phyloP scores from a whole-genome alignment of 345 rosid species.

The Lepidium aucheri region DNA sequence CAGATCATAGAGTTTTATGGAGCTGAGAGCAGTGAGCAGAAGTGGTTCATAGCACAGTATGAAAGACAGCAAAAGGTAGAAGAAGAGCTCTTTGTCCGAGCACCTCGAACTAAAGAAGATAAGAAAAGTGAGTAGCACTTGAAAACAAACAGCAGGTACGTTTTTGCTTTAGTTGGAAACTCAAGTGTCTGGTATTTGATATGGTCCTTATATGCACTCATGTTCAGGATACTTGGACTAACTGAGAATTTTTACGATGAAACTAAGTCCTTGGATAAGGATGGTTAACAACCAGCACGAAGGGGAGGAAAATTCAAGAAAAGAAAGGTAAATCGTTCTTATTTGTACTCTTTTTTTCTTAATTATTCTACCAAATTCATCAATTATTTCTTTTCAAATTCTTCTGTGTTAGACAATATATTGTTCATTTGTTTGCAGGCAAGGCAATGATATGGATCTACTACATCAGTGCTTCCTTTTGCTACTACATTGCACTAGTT shows the following conservation, averaged over 20 bases:
- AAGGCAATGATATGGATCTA: constrained; percentile 14
- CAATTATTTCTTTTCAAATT: background rate
- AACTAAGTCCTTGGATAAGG: constrained; percentile 46
- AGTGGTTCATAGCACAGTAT: constrained; percentile 44
- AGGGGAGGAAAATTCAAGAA: constrained; percentile 45
- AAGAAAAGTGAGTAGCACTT: constrained; percentile 62
- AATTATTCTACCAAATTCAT: background rate
- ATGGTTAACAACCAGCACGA: constrained; percentile 24
- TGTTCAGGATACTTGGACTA: constrained; percentile 61
- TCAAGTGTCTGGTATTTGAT: background rate
- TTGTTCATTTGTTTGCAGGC: constrained; percentile 11
- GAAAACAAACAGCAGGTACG: constrained; percentile 77
- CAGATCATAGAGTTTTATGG: constrained; percentile 67
- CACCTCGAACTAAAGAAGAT: constrained; percentile 63
- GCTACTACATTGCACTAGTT: background rate
- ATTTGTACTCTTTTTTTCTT: background rate
- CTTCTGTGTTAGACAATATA: constrained; percentile 5
- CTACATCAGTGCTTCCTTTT: background rate
- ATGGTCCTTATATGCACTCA: background rate
- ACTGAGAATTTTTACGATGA: constrained; percentile 66
- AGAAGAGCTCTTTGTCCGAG: constrained; percentile 75
- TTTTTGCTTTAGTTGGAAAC: background rate
- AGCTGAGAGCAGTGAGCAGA: constrained; percentile 58
- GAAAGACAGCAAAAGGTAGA: constrained; percentile 61
- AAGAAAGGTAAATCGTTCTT: constrained; percentile 44